Evolutionary conservation across 306 rosid genomes (phyloP).

Genomic region (Erythrophleum fordii): DNA sequence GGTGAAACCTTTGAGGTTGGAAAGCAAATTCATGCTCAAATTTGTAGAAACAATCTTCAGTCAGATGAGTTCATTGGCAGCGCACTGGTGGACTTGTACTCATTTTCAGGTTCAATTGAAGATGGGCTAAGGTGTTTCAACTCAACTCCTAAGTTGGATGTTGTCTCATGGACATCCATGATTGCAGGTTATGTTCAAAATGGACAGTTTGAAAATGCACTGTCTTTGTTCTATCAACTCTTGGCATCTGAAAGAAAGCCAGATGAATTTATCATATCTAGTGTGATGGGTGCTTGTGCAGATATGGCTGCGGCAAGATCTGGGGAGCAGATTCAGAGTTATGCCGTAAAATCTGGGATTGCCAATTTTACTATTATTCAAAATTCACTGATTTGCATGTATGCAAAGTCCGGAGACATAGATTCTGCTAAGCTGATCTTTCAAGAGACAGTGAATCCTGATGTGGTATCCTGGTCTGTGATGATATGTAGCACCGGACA

Average conservation of each 20-base stretch:
- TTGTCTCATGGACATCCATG: constrained; percentile 60
- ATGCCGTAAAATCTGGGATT: constrained; percentile 50
- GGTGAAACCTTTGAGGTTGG: constrained; percentile 50
- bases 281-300: constrained; percentile 57
- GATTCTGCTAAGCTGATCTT: constrained; percentile 50
- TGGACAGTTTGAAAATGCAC: constrained; percentile 51
- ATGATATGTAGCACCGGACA: constrained; percentile 62
- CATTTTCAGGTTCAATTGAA: constrained; percentile 39
- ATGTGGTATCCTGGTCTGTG: constrained; percentile 67
- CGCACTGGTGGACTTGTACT: constrained; percentile 61
- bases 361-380: constrained; percentile 48
- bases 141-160: constrained; percentile 46
- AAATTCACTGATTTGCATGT: constrained; percentile 65
- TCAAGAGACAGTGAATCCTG: constrained; percentile 52
- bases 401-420: constrained; percentile 66
- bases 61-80: constrained; percentile 60
- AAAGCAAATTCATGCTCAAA: constrained; percentile 60
- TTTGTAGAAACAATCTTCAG: constrained; percentile 53
- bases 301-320: constrained; percentile 53
- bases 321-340: constrained; percentile 62
- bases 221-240: constrained; percentile 47
- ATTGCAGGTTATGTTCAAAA: constrained; percentile 59
- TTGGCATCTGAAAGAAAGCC: constrained; percentile 49
- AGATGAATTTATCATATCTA: constrained; percentile 55
- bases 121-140: constrained; percentile 60